Base-by-base conservation (phyloP, 2,329 filamentous ascomycete genomes). In the Fusarium proliferatum region DNA sequence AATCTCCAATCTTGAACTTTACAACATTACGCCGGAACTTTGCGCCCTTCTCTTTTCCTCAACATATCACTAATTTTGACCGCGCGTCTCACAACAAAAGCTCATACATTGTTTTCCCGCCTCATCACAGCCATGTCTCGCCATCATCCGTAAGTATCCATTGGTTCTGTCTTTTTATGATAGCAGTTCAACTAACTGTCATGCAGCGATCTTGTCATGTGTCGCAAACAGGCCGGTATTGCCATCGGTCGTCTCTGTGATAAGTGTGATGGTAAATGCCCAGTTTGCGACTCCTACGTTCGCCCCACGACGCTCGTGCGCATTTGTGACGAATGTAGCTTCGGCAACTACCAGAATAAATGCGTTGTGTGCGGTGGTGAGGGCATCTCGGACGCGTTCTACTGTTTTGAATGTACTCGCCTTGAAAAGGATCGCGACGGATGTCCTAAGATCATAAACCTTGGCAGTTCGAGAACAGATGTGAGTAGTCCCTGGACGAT, bases 301-400 rank as follows among this genome's bases (percentile, higher is more conserved):
- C 95, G 96, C 21, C 96, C 96, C 17, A 99, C 96, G 34, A 98
- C 96, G 13, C 92, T 98, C 64, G 96, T 97, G 69, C 94, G 96
- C 80, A 98, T 99, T 86, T 99, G 96, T 88, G 96, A 99, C 87
- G 96, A 99, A 86, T 99, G 96, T 88, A 95, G 94, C 82, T 99
- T 99, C 83, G 96, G 96, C 81, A 99, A 99, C 88, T 99, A 98
- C 87, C 96, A 98, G 86, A 99, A 99, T 87, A 99, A 99, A 85
- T 99, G 96, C 82, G 95, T 99, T 77, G 96, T 99, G 48, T 99
- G 96, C 84, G 96, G 96, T 82, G 96, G 96, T 78, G 96, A 98
- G 85, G 96, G 96, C 36, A 99, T 99, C 82, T 96, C 93, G 39
- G 96, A 99, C 82, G 96, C 96, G 56, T 98, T 98, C 84, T 99